Conservation (phyloP, 495 filamentous ascomycete genomes). For the Daldinia grandis region DNA sequence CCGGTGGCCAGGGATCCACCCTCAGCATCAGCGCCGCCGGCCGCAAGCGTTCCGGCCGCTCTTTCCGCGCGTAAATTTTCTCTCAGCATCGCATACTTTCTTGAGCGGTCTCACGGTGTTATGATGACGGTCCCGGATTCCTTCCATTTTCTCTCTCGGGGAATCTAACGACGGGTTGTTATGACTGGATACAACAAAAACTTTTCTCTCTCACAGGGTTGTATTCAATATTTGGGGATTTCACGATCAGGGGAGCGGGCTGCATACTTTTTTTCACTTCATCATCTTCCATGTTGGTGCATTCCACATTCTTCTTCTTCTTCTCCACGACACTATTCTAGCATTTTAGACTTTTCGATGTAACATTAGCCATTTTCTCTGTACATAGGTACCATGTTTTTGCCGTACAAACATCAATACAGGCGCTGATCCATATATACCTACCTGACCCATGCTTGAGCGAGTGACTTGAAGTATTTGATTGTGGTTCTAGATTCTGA, state of each 20-base stretch:
- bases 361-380: slow-evolving; percentile 6
- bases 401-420: slow-evolving; percentile 2
- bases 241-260: not conserved
- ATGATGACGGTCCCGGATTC: not conserved
- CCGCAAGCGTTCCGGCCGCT: slow-evolving; percentile 31
- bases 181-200: slow-evolving; percentile 9
- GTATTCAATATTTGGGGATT: not conserved
- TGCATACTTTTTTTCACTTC: slow-evolving; percentile 6
- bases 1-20: slow-evolving; percentile 42
- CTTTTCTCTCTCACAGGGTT: not conserved
- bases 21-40: slow-evolving; percentile 45
- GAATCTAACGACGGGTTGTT: slow-evolving; percentile 1
- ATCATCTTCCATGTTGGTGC: not conserved
- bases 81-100: slow-evolving; percentile 1
- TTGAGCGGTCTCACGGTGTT: slow-evolving; percentile 2
- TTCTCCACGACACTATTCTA: not conserved
- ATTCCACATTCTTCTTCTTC: not conserved
- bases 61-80: slow-evolving; percentile 43
- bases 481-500: not conserved
- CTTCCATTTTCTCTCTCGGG: not conserved
- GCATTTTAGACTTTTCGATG: slow-evolving; percentile 9
- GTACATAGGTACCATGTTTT: slow-evolving; percentile 4
- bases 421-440: not conserved
- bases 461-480: not conserved
- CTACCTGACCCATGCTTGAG: not conserved